Conservation (phyloP, 192 early-diverging fungal species). For the Coemansia sp. region DNA sequence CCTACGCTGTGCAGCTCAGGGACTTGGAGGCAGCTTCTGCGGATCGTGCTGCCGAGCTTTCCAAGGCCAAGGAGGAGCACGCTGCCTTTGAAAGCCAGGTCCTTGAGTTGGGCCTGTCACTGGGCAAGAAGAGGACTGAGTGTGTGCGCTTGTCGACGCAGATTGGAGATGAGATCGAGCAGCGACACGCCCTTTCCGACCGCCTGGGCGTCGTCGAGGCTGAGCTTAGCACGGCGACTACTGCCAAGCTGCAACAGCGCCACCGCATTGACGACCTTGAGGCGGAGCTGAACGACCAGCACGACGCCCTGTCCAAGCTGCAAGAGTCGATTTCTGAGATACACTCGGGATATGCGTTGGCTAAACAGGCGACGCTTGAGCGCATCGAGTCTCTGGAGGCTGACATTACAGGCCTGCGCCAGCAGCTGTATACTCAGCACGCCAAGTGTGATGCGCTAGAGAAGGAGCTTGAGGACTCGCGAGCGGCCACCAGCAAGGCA, state of each 20-base stretch:
- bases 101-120: background rate
- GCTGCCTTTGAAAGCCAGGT: background rate
- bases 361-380: background rate
- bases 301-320: background rate
- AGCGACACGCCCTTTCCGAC: background rate
- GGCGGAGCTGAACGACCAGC: background rate
- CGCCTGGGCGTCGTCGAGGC: background rate
- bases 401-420: background rate
- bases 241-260: background rate
- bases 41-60: background rate
- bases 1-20: background rate
- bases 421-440: background rate
- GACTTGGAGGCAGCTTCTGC: background rate
- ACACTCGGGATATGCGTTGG: background rate
- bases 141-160: background rate
- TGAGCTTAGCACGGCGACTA: background rate
- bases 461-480: background rate
- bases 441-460: background rate
- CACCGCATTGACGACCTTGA: constrained; percentile 9
- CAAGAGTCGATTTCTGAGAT: background rate
- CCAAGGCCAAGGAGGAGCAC: background rate
- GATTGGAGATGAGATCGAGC: background rate
- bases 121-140: background rate
- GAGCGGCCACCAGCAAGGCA: background rate
- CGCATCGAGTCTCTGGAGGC: background rate